Percentiles rank a stretch among this genome's conserved stretches.
Evolutionary conservation across 805 yeast genomes (phyloP).

Genomic region (Kazachstania africana): DNA sequence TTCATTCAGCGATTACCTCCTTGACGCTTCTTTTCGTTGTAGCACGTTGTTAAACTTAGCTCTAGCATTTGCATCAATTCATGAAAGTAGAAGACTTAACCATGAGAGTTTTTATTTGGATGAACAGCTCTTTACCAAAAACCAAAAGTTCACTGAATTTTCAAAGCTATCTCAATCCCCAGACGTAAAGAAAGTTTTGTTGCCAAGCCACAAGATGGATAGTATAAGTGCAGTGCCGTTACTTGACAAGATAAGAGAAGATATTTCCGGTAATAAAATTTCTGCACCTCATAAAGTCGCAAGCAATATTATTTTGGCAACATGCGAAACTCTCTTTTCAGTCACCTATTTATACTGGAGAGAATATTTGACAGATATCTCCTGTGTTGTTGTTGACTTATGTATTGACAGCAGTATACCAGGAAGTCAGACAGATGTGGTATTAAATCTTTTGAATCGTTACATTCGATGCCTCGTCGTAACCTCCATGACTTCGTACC

Average conservation of each 20-base stretch:
- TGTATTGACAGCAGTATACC: no score
- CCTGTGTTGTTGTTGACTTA: no score
- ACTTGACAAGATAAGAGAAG: slow-evolving; percentile 46
- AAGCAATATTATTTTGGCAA: no score
- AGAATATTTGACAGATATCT: no score
- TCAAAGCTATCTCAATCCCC: slow-evolving; percentile 38
- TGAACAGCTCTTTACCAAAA: neutral
- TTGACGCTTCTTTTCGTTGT: slow-evolving; percentile 53
- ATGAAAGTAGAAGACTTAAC: slow-evolving; percentile 20
- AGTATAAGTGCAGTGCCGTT: slow-evolving; percentile 56
- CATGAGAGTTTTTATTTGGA: neutral
- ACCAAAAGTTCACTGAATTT: neutral
- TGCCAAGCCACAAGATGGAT: slow-evolving; percentile 37
- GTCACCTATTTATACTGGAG: no score
- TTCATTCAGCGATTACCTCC: slow-evolving; percentile 56
- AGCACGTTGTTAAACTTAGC: slow-evolving; percentile 44
- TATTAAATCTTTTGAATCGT: no score
- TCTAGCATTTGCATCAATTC: slow-evolving; percentile 39
- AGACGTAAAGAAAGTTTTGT: slow-evolving; percentile 46
- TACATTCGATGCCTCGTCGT: no score
- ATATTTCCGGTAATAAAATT: no score
- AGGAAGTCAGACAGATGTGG: no score
- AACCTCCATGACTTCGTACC: no score
- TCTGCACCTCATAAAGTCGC: no score
- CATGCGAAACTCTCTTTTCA: no score